Percentiles rank a stretch among this genome's conserved stretches.
These are phyloP conservation scores for Lathyrus aphaca DNA, from an alignment of 306 rosid species.

Conservation along the genomic window DNA sequence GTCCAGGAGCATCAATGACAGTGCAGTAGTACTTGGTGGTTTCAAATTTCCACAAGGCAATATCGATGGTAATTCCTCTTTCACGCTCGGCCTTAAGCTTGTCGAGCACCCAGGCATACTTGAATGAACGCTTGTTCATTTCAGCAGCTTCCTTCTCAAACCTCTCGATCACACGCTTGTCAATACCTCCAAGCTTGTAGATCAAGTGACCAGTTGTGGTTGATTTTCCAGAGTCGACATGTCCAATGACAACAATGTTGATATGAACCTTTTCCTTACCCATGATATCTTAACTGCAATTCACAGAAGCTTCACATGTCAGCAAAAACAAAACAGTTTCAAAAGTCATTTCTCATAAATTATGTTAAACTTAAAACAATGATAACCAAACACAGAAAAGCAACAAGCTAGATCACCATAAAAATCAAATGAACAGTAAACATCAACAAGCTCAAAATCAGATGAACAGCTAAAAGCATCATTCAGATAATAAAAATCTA, in stretches of 20 bases:
- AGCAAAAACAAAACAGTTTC: not conserved
- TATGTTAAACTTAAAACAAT: not conserved
- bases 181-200: conserved; percentile 63
- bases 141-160: conserved; percentile 56
- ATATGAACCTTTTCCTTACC: conserved; percentile 52
- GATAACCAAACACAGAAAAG: not conserved
- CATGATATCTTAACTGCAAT: conserved; percentile 35
- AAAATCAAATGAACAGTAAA: too few species aligned
- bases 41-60: conserved; percentile 51
- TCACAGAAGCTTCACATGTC: not conserved
- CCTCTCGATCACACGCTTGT: conserved; percentile 59
- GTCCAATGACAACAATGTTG: conserved; percentile 57
- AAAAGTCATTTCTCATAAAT: not conserved
- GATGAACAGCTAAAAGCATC: too few species aligned
- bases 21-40: conserved; percentile 61
- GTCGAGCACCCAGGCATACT: conserved; percentile 31
- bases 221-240: conserved; percentile 55
- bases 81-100: conserved; percentile 30
- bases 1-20: conserved; percentile 60
- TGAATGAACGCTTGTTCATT: conserved; percentile 44
- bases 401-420: not conserved
- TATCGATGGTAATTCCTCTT: conserved; percentile 32
- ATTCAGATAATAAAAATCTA: not conserved
- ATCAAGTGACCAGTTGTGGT: conserved; percentile 58
- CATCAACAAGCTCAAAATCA: too few species aligned